phyloP scores from a whole-genome alignment of 345 rosid species.

The Eucalyptus paniculata region DNA sequence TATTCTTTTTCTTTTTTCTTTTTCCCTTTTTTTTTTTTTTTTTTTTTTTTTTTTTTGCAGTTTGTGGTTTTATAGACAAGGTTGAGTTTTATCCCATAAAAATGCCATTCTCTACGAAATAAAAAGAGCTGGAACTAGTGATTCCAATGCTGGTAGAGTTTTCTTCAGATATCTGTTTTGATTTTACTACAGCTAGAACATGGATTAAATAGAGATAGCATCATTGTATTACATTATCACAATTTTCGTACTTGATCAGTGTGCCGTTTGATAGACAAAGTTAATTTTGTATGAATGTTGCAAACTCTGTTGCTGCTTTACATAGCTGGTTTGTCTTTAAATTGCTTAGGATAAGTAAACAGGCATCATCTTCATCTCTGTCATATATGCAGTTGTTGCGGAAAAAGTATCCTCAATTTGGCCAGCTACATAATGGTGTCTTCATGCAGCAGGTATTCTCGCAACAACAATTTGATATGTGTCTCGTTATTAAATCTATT shows the following conservation, averaged over 20 bases:
- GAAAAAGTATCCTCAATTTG: constrained; percentile 90
- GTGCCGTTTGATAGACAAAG: background rate
- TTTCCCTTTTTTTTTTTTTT: background rate
- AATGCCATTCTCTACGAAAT: background rate
- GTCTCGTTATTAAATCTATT: background rate
- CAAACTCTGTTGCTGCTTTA: background rate
- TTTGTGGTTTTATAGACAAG: background rate
- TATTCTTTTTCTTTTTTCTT: no score
- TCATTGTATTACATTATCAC: background rate
- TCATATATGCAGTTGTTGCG: constrained; percentile 51
- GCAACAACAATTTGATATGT: background rate
- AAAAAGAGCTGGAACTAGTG: background rate
- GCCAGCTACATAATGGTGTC: constrained; percentile 82
- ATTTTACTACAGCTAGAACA: background rate
- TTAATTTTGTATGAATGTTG: background rate
- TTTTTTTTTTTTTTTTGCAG: background rate
- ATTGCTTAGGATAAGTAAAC: background rate
- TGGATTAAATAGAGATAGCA: background rate
- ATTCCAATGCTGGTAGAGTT: background rate
- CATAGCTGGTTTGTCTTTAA: background rate
- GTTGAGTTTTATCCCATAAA: background rate
- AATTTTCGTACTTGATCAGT: background rate
- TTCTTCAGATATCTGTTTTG: background rate
- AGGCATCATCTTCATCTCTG: background rate
- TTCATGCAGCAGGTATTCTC: constrained; percentile 88